A percentile compares a stretch with the other conserved stretches of the same genome.
phyloP scores from a whole-genome alignment of 352 stramenopile species.

The Pythium biforme region DNA sequence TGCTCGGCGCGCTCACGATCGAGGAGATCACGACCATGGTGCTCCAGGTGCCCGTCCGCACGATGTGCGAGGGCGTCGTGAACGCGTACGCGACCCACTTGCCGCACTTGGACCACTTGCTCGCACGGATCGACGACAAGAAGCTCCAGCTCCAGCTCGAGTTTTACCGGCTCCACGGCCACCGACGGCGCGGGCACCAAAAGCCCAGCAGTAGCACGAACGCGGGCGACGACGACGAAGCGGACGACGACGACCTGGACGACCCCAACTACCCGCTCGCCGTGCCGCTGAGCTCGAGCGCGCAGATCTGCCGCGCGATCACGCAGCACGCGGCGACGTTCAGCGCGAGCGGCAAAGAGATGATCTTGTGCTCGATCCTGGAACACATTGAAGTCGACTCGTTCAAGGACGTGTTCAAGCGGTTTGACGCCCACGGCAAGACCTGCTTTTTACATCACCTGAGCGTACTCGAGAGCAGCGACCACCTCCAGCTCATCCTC shows the following conservation, averaged over 20 bases:
- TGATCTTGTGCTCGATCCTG: slow-evolving; percentile 69
- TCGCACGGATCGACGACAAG: slow-evolving; percentile 14
- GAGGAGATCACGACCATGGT: slow-evolving; percentile 50
- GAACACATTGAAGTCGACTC: slow-evolving; percentile 62
- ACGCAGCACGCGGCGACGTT: slow-evolving; percentile 46
- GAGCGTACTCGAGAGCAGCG: slow-evolving; percentile 47
- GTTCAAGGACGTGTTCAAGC: slow-evolving; percentile 65
- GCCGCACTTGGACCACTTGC: slow-evolving; percentile 22
- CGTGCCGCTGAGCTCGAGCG: slow-evolving; percentile 55
- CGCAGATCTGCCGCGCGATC: slow-evolving; percentile 75
- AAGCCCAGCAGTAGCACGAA: background rate
- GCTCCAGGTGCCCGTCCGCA: slow-evolving; percentile 41
- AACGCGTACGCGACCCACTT: slow-evolving; percentile 19
- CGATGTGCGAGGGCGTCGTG: slow-evolving; percentile 17
- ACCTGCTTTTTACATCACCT: slow-evolving; percentile 62
- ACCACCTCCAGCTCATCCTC: slow-evolving; percentile 55
- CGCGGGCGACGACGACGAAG: slow-evolving; percentile 5
- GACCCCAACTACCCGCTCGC: slow-evolving; percentile 43
- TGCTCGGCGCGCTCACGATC: slow-evolving; percentile 37
- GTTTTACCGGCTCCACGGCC: slow-evolving; percentile 25
- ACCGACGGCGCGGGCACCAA: background rate
- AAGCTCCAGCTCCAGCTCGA: slow-evolving; percentile 19
- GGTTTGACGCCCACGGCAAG: slow-evolving; percentile 58
- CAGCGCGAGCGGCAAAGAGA: slow-evolving; percentile 70
- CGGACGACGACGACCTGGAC: slow-evolving; percentile 35